Conservation (phyloP, 2,329 filamentous ascomycete genomes). For the Didymella arachidicola region DNA sequence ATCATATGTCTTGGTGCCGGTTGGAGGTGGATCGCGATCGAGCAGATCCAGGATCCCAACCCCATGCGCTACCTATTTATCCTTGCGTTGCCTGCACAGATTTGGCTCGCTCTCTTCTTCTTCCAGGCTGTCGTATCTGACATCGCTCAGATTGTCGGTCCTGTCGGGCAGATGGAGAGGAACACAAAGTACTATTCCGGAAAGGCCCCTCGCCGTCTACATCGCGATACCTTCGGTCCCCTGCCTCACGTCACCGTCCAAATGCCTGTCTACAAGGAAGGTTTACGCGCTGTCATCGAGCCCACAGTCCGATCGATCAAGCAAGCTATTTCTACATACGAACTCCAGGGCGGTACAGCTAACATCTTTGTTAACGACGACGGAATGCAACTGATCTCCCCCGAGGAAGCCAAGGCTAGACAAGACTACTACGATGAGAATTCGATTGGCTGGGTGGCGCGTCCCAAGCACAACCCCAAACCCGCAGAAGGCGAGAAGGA, state of each 20-base stretch:
- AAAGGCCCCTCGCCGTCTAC: conserved; percentile 57
- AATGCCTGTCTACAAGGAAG: conserved; percentile 89
- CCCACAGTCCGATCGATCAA: conserved; percentile 82
- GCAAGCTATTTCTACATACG: conserved; percentile 64
- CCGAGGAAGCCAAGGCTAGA: conserved; percentile 54
- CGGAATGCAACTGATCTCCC: conserved; percentile 68
- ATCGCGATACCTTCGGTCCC: conserved; percentile 59
- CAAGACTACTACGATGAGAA: conserved; percentile 61
- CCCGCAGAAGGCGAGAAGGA: conserved; percentile 25
- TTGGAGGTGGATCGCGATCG: conserved; percentile 62
- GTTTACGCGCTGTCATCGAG: conserved; percentile 74
- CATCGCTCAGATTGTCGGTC: conserved; percentile 70
- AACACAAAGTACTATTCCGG: conserved; percentile 88
- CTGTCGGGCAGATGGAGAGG: conserved; percentile 72
- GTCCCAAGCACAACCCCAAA: conserved; percentile 53
- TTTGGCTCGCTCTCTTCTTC: conserved; percentile 64
- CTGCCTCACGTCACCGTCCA: conserved; percentile 79
- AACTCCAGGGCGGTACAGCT: conserved; percentile 67
- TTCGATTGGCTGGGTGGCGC: conserved; percentile 59
- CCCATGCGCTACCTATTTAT: conserved; percentile 65
- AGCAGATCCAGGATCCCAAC: conserved; percentile 62
- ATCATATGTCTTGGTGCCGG: conserved; percentile 64
- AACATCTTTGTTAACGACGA: conserved; percentile 75
- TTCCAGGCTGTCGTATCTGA: conserved; percentile 38
- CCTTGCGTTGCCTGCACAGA: conserved; percentile 60